Percentiles rank a stretch among this genome's conserved stretches.
phyloP scores from a whole-genome alignment of 148 eudicot species.

The Camellia sinensis region DNA sequence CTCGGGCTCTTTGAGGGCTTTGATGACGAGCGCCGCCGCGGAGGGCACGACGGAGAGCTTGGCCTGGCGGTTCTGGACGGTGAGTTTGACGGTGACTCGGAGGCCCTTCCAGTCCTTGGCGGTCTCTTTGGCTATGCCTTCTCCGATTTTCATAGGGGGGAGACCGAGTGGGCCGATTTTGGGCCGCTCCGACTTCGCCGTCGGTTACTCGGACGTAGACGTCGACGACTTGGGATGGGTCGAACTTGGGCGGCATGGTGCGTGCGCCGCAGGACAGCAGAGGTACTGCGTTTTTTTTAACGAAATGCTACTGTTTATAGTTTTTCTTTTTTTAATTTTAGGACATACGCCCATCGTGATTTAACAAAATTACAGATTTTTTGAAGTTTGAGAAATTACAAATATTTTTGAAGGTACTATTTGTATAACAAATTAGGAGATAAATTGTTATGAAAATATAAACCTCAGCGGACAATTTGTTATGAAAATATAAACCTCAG shows the following conservation, averaged over 20 bases:
- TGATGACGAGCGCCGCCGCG: constrained; percentile 21
- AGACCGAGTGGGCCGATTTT: constrained; percentile 23
- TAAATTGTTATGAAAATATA: no score
- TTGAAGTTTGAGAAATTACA: no score
- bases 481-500: no score
- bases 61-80: constrained; percentile 20
- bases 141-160: constrained; percentile 22
- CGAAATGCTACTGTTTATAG: no score
- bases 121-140: constrained; percentile 22
- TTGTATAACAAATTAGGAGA: no score
- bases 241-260: constrained; percentile 27
- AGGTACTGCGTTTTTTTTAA: no score
- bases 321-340: no score
- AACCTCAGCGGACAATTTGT: no score
- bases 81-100: constrained; percentile 24
- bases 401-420: no score
- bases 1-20: constrained; percentile 24
- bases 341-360: no score
- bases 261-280: no score
- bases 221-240: constrained; percentile 20
- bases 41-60: constrained; percentile 25
- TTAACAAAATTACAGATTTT: no score
- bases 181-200: constrained; percentile 25
- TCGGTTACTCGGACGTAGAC: constrained; percentile 25
- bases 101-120: constrained; percentile 28